These are phyloP conservation scores for Santalum album DNA, from an alignment of 164 flowering plant species.

Conservation along the genomic window DNA sequence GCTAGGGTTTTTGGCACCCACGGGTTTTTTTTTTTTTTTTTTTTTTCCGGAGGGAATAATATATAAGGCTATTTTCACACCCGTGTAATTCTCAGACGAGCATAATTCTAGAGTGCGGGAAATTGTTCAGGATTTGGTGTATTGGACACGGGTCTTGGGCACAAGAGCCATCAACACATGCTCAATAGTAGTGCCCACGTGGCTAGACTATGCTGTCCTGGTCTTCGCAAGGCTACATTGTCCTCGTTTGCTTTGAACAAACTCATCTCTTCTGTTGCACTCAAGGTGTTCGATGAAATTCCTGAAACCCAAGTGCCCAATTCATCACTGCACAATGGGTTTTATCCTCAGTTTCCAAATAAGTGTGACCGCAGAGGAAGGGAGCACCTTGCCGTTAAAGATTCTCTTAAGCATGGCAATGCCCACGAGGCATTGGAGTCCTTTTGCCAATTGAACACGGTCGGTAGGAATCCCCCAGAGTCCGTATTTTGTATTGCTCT, in stretches of 20 bases:
- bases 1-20: too few species aligned
- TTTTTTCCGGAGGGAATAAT: too few species aligned
- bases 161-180: too few species aligned
- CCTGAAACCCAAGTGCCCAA: background rate
- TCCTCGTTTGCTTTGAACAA: background rate
- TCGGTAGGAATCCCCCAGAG: constrained; percentile 17
- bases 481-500: constrained; percentile 19
- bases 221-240: too few species aligned
- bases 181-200: too few species aligned
- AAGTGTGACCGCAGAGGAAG: background rate
- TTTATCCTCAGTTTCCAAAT: background rate
- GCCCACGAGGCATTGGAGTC: constrained; percentile 17
- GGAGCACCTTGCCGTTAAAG: background rate
- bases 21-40: too few species aligned
- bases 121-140: too few species aligned
- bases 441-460: constrained; percentile 12
- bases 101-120: too few species aligned
- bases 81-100: too few species aligned
- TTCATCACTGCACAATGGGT: background rate
- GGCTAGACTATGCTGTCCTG: too few species aligned
- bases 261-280: background rate
- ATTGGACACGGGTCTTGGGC: too few species aligned
- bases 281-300: constrained; percentile 14
- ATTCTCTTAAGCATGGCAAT: constrained; percentile 1
- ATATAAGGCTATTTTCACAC: too few species aligned